Conservation (phyloP, 2,329 filamentous ascomycete genomes). For the Pseudocercospora fijiensis region DNA sequence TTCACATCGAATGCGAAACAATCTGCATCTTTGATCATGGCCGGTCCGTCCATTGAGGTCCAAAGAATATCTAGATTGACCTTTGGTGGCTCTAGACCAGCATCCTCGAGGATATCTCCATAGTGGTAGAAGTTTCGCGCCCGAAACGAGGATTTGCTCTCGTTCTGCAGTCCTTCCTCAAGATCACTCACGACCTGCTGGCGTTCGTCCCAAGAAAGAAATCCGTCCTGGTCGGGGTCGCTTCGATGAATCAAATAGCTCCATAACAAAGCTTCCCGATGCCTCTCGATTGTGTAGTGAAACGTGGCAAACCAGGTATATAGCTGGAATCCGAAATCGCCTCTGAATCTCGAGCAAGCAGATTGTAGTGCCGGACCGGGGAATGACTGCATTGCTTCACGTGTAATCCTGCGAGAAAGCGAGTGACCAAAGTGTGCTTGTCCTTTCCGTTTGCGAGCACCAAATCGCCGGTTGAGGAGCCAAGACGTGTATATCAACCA, state of each 20-base stretch:
- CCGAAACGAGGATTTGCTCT: constrained; percentile 2
- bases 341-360: constrained; percentile 10
- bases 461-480: constrained; percentile 8
- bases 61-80: constrained; percentile 14
- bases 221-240: constrained; percentile 1
- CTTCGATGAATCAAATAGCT: constrained; percentile 4
- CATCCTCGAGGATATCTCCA: not conserved
- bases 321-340: constrained; percentile 10
- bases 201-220: constrained; percentile 6
- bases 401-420: constrained; percentile 2
- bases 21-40: constrained; percentile 3
- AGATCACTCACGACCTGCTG: constrained; percentile 4
- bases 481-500: constrained; percentile 12
- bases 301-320: constrained; percentile 10
- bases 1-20: constrained; percentile 8
- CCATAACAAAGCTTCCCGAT: constrained; percentile 12
- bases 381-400: constrained; percentile 10
- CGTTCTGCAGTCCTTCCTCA: constrained; percentile 2
- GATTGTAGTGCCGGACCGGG: constrained; percentile 3
- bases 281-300: constrained; percentile 11
- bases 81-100: constrained; percentile 1
- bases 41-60: constrained; percentile 5
- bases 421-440: constrained; percentile 11
- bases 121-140: constrained; percentile 3
- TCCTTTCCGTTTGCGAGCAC: constrained; percentile 10